Evolutionary conservation across 2,329 filamentous ascomycete genomes (phyloP), one percentile per base, ranked within the genome.

Genomic region (Exophiala sp.): DNA sequence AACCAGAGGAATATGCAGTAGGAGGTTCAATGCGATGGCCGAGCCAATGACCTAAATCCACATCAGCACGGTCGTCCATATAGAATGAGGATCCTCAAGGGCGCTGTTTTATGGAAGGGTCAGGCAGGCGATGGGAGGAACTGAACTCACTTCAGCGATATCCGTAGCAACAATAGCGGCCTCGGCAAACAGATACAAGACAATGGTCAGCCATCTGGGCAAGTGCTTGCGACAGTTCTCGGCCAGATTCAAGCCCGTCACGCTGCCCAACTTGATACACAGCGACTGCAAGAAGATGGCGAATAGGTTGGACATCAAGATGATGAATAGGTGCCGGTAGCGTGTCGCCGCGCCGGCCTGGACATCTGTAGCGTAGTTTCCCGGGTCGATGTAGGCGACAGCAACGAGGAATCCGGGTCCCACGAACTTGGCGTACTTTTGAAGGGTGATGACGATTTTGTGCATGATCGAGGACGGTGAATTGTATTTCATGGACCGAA

Each of bases 101-200:
- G n/a, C n/a, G n/a, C n/a, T n/a, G n/a, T n/a, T n/a, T n/a, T n/a
- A n/a, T n/a, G n/a, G n/a, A n/a, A n/a, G n/a, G n/a, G n/a, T n/a
- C n/a, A n/a, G n/a, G n/a, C n/a, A n/a, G n/a, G n/a, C n/a, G n/a
- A n/a, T n/a, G n/a, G n/a, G n/a, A 27, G 24, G 24, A 10, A 27
- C 24, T 27, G 24, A 10, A n/a, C 67, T 57, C 60, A 77, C 78
- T 67, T 86, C 82, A 49, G 82, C 82, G 56, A 86, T 80, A 63
- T 86, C 83, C 0, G 83, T 86, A 0, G 83, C 83, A 46, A 86
- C 80, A 50, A 86, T 86, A 52, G 83, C 82, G 3, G 75, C 68
- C 64, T 86, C 83, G 1, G 82, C 78, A 55, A 86, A 69, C 16
- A 74, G 64, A 60, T 86, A 86, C 2, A 86, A 69, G 14, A 72